A percentile compares a stretch with the other conserved stretches of the same genome.
Evolutionary conservation across 1,284 basidiomycete species (phyloP).

Genomic region (Acaromyces ingoldii): DNA sequence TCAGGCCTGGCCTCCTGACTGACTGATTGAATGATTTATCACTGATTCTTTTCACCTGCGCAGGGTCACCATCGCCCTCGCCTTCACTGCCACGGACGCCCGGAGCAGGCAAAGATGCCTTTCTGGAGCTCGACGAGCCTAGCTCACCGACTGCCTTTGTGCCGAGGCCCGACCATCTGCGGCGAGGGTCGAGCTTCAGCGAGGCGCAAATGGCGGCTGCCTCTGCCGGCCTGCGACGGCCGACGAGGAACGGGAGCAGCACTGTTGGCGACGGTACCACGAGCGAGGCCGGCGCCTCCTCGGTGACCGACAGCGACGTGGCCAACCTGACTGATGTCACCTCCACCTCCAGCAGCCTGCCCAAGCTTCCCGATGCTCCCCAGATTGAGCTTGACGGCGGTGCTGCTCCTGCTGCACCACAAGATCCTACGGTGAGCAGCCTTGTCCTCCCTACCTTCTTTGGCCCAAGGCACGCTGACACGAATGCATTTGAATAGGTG

Average conservation of each 20-base stretch:
- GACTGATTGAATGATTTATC: no score
- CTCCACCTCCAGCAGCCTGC: background rate
- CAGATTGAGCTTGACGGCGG: conserved; percentile 1
- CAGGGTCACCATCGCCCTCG: no score
- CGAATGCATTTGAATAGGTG: no score
- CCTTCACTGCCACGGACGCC: conserved; percentile 5
- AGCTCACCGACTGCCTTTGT: background rate
- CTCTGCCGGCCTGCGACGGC: background rate
- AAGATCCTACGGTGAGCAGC: background rate
- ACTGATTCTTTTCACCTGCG: background rate
- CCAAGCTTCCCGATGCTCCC: background rate
- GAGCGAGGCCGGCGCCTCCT: background rate
- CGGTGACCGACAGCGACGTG: background rate
- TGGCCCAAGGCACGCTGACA: no score
- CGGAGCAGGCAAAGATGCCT: conserved; percentile 27
- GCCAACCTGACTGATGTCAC: background rate
- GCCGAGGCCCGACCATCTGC: background rate
- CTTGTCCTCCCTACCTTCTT: no score
- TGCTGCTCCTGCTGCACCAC: background rate
- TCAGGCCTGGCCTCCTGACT: no score
- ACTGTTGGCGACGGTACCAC: no score
- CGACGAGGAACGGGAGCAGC: no score
- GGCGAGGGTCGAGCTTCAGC: conserved; percentile 2
- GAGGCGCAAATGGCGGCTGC: conserved; percentile 8
- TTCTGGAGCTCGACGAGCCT: conserved; percentile 40